Evolutionary conservation across 2,329 filamentous ascomycete species (phyloP), one percentile per base, ranked within the genome.

Genomic region (Neofusicoccum sp.): DNA sequence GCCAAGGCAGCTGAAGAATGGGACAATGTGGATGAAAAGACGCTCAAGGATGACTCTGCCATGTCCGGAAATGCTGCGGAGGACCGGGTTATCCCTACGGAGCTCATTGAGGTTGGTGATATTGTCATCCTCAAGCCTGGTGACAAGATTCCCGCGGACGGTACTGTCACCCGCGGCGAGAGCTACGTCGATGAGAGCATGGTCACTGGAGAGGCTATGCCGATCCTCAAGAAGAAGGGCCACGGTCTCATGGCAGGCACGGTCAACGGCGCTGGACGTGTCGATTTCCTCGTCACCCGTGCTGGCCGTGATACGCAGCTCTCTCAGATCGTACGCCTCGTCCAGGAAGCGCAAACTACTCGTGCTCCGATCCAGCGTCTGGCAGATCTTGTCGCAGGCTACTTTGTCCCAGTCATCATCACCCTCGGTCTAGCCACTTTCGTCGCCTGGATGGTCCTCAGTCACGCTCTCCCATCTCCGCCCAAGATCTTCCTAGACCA

Each of bases 121-220:
- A 87, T 99, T 67, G 93, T 98, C 64, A 88, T 98, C 66, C 85
- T 99, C 62, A 90, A 92, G 62, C 95, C 95, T 6, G 95, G 95
- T 61, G 95, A 98, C 79, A 98, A 98, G 80, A 92, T 99, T 64
- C 94, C 95, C 1, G 94, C 94, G 1, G 95, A 99, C 74, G 95
- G 95, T 52, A 84, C 87, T 7, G 85, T 99, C 59, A 92, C 92
- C 62, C 87, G 90, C 60, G 95, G 95, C 36, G 92, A 97, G 77
- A 96, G 92, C 39, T 97, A 96, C 71, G 87, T 97, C 28, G 93
- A 99, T 68, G 95, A 99, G 79, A 97, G 93, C 73, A 98, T 98
- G 94, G 93, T 99, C 54, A 99, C 95, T 5, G 95, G 95, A 67
- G 95, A 99, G 79, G 91, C 95, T 2, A 94, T 97, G 85, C 94